Evolutionary conservation across 192 early-diverging fungal genomes (phyloP), one percentile per base, ranked within the genome.

Genomic region (Backusella parvicylindrica): DNA sequence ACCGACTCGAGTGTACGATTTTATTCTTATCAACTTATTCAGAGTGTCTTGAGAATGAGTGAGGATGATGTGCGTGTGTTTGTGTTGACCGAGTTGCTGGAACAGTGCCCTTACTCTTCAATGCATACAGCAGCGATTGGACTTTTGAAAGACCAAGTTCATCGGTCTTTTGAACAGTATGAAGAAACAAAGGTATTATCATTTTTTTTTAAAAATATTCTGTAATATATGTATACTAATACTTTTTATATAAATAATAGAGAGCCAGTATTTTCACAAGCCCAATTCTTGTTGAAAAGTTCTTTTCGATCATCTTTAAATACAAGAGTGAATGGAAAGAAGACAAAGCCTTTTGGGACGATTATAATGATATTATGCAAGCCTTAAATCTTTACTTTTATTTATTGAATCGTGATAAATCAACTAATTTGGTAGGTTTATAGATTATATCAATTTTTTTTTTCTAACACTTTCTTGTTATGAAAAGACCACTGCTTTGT

Each of bases 361-460:
- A 79, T 15, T 80, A 82, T 64, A 80, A 76, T 49, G 76, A 72
- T 65, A 68, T 84, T 6, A 87, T 87, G 82, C 84, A 87, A 15
- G 79, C 78, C 13, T 50, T 85, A 3, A 87, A 87, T 70, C 80
- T 85, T 76, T 87, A 87, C 66, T 26, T 85, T 23, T 85, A 79
- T 70, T 35, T 87, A 33, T 71, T 87, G 47, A 81, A 85, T 68
- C 73, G 82, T 7, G 86, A 87, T 68, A 49, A 79, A n/a, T 65
- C 75, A 21, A 72, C 82, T 8, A 85, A 86, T 47, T 37, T 79
- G 78, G 85, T 86, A 78, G 70, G 8, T 6, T 26, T 26, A 21
- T 50, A 50, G 12, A 13, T 60, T 11, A 23, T 12, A 21, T 13
- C 0, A 12, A 11, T 9, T 47, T 47, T 47, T 47, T 47, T 47